Evolutionary conservation across 768 basidiomycete species (phyloP), one percentile per base, ranked within the genome.

Genomic region (Boletus rubroflammeus): DNA sequence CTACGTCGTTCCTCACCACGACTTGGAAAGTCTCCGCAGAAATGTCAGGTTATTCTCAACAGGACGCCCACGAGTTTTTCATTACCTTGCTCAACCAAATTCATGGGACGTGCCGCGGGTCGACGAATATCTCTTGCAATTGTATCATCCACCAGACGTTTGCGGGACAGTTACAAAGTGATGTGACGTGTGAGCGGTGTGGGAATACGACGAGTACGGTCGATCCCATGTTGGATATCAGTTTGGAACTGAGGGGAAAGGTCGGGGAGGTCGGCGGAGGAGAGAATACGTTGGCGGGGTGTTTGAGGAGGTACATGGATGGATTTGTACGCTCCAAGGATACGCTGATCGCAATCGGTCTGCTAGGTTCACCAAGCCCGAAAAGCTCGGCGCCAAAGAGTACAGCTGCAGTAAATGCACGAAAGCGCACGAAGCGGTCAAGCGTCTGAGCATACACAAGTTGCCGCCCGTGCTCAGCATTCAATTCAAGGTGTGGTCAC

Each of bases 91-190:
- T 98, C 25, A 94, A 95, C 64, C 88, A 93, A 59, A 88, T 97
- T 11, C 95, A 98, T 67, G 75, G 77, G 19, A 88, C 83, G 35
- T 87, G 86, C 11, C 78, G 86, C 36, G 84, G 88, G 1, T 83
- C 83, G 50, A 90, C 86, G 11, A 84, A 87, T 62, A 76, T 87
- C 25, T 82, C 84, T 21, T 96, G 94, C 69, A 90, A 88, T 58
- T 98, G 96, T 64, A 84, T 96, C 63, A 83, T 96, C 29, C 95
- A 98, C 66, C 84, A 84, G 17, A 91, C 91, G 1, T 98, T 98
- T 63, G 84, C 85, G 0, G 96, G 94, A 0, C 79, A 84, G 49
- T 73, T 97, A 3, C 88, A 94, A 60, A 94, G 92, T 59, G 90
- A 96, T 43, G 89, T 98, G 45, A 85, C 81, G 35, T 98, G 96